Evolutionary conservation across 805 yeast genomes (phyloP).

Genomic region (Clavispora carvajalis): DNA sequence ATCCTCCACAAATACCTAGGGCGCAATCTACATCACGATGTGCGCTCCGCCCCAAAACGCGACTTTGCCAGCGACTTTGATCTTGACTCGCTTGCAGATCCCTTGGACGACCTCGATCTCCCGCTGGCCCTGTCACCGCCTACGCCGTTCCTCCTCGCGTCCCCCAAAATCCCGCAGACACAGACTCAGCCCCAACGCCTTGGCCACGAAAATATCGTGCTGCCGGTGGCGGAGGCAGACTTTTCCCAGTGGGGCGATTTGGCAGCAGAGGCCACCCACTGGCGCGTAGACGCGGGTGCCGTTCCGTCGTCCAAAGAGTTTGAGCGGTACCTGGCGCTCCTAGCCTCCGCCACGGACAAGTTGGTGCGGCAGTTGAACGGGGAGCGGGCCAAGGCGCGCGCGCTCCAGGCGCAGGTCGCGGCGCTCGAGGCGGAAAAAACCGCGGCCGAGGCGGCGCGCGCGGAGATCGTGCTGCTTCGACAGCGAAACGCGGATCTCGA

Average conservation of each 20-base stretch:
- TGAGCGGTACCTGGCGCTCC: slow-evolving; percentile 22
- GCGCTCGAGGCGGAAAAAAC: slow-evolving; percentile 1
- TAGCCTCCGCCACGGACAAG: slow-evolving; percentile 24
- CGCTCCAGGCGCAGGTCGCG: slow-evolving; percentile 5
- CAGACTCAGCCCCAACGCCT: no score
- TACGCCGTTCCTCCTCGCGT: slow-evolving; percentile 6
- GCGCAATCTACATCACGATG: neutral
- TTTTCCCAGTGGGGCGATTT: neutral
- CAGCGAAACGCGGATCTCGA: neutral
- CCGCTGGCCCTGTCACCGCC: slow-evolving; percentile 5
- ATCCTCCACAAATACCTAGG: slow-evolving; percentile 8
- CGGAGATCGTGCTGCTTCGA: neutral
- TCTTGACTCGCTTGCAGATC: slow-evolving; percentile 3
- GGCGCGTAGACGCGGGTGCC: neutral
- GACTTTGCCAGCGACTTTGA: neutral
- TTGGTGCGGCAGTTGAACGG: slow-evolving; percentile 15
- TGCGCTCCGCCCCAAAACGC: neutral
- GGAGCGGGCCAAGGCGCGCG: slow-evolving; percentile 1
- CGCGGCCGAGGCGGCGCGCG: slow-evolving; percentile 1
- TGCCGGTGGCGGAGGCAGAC: neutral
- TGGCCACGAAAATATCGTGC: no score
- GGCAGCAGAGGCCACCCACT: neutral
- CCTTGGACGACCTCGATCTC: slow-evolving; percentile 4
- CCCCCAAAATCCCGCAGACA: slow-evolving; percentile 7
- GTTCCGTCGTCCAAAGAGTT: slow-evolving; percentile 17